Evolutionary conservation across 2,329 filamentous ascomycete genomes (phyloP).

Genomic region (Cercospora zeina): DNA sequence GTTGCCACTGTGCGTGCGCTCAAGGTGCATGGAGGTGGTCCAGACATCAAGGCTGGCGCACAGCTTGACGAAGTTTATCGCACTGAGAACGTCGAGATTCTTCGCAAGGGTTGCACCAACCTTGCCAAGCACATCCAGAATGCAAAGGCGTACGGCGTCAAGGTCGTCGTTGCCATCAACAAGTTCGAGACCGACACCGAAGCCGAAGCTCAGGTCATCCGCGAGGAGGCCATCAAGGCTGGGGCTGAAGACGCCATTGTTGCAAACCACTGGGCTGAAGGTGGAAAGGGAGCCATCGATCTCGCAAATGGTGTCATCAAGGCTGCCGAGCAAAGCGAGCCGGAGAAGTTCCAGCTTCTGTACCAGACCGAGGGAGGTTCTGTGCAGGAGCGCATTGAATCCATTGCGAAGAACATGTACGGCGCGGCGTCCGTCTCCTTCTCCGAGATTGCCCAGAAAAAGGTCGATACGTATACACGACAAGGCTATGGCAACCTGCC

Average conservation of each 20-base stretch:
- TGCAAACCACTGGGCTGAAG: slow-evolving; percentile 95
- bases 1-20: slow-evolving; percentile 93
- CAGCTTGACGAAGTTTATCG: slow-evolving; percentile 84
- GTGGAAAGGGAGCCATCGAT: slow-evolving; percentile 84
- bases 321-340: slow-evolving; percentile 74
- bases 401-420: slow-evolving; percentile 91
- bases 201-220: slow-evolving; percentile 83
- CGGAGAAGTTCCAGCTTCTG: slow-evolving; percentile 78
- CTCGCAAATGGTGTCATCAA: slow-evolving; percentile 83
- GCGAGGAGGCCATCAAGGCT: slow-evolving; percentile 85
- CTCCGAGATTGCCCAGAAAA: slow-evolving; percentile 89
- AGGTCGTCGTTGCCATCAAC: slow-evolving; percentile 96
- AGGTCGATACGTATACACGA: slow-evolving; percentile 90
- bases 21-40: slow-evolving; percentile 95
- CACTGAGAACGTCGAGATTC: slow-evolving; percentile 88
- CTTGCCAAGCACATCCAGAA: slow-evolving; percentile 93
- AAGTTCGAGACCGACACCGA: slow-evolving; percentile 92
- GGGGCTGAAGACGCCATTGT: slow-evolving; percentile 92
- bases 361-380: slow-evolving; percentile 72
- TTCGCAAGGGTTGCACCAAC: slow-evolving; percentile 89
- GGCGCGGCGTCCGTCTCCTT: slow-evolving; percentile 87
- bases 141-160: slow-evolving; percentile 83
- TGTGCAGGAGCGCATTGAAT: slow-evolving; percentile 85
- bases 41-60: slow-evolving; percentile 86
- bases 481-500: slow-evolving; percentile 92